Evolutionary conservation across 768 basidiomycete genomes (phyloP), one percentile per base, ranked within the genome.

Genomic region (Amylocystis lapponica): DNA sequence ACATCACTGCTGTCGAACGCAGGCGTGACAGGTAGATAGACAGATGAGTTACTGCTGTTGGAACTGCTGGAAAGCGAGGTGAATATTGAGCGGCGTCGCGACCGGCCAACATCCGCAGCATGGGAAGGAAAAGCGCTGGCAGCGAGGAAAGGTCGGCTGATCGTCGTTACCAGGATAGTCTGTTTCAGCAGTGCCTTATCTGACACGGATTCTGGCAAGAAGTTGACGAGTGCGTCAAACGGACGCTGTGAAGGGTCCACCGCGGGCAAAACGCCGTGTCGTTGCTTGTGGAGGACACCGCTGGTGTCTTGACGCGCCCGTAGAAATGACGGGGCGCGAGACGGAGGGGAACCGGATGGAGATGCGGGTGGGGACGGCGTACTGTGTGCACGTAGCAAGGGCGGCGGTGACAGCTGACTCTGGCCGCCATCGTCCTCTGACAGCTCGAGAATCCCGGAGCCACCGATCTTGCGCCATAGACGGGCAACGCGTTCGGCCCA

Each of bases 401-500:
- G 49, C 12, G 61, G 59, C 12, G 62, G 57, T 2, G 51, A 26
- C 12, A 61, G 49, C 35, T 53, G 36, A 22, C 54, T 49, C n/a
- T 53, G 39, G 9, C 51, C 53, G 39, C 57, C 60, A 13, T 54
- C 50, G 25, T 57, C 55, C 35, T 49, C 49, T 26, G 52, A 46
- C 9, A 59, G 47, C 35, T 62, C 50, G 9, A 59, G 34, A 16
- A 56, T 57, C 27, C 53, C 49, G 5, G 59, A 43, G 14, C 62
- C 63, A 29, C 61, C 59, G 20, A 55, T 39, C 30, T 56, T 57
- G 3, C 67, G 56, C 69, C 69, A 70, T 10, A 57, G 20, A n/a
- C 63, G 58, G 4, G 60, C 60, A 6, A 68, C 54, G 4, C 63
- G 66, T 45, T 68, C 66, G 1, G 67, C 69, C 64, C 67, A 68